phyloP scores from a whole-genome alignment of 2,329 filamentous ascomycete genomes.

The Neurospora sp. region DNA sequence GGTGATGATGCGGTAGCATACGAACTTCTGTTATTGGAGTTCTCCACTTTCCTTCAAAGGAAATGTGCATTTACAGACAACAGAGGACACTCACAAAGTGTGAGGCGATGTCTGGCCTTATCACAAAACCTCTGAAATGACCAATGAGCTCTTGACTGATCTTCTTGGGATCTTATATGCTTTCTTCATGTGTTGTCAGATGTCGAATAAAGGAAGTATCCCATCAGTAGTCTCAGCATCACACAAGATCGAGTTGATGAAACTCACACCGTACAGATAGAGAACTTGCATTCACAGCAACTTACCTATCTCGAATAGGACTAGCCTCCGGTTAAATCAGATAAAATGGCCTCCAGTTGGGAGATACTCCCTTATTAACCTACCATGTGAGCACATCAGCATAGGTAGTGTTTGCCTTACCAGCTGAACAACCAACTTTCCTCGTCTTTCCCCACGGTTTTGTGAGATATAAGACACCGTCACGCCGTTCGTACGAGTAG shows the following conservation, averaged over 20 bases:
- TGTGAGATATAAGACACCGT: neutral
- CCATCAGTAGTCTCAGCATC: too few species aligned
- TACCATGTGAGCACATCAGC: neutral
- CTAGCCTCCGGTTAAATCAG: neutral
- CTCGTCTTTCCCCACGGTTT: neutral
- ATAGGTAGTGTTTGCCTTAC: neutral
- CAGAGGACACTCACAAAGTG: neutral
- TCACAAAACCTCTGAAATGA: neutral
- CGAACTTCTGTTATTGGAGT: too few species aligned
- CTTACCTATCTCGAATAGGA: neutral
- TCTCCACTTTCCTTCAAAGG: too few species aligned
- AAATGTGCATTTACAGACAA: too few species aligned
- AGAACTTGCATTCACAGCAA: neutral
- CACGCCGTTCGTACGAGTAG: neutral
- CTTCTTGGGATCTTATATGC: too few species aligned
- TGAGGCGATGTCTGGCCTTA: neutral
- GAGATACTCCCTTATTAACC: accelerated
- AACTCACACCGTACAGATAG: neutral
- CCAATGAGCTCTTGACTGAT: too few species aligned
- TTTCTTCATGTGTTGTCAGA: too few species aligned
- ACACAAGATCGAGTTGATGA: neutral
- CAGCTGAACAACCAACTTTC: neutral
- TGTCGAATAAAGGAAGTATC: too few species aligned
- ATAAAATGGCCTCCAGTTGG: neutral
- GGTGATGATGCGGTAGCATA: too few species aligned